These are phyloP conservation scores for Phycomyces nitens DNA, from an alignment of 192 early-diverging fungal genomes.

Conservation along the genomic window DNA sequence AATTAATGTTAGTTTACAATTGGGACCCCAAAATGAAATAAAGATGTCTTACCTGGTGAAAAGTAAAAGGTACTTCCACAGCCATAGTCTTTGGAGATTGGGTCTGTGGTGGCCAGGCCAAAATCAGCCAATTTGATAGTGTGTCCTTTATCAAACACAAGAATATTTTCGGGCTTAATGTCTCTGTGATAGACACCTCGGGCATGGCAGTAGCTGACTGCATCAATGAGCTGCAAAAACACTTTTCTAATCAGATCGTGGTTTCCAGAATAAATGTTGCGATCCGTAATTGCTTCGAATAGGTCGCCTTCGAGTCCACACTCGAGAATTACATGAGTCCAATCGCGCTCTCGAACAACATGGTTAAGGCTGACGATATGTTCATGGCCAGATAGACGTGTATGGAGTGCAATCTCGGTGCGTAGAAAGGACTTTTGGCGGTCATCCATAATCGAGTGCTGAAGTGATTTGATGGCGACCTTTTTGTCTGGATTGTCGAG, in stretches of 20 bases:
- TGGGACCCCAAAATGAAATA: too few relatives aligned
- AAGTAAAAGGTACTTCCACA: constrained; percentile 74
- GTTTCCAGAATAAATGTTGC: constrained; percentile 67
- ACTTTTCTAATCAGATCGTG: constrained; percentile 77
- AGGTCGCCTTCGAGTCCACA: constrained; percentile 90
- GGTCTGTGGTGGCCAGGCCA: constrained; percentile 84
- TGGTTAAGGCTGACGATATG: constrained; percentile 64
- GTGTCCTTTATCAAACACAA: constrained; percentile 53
- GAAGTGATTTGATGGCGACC: constrained; percentile 73
- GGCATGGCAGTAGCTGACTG: constrained; percentile 71
- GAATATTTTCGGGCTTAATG: constrained; percentile 81
- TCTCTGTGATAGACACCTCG: constrained; percentile 87
- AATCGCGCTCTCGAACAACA: constrained; percentile 63
- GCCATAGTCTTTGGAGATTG: constrained; percentile 79
- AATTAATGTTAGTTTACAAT: too few relatives aligned
- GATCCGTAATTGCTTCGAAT: constrained; percentile 88
- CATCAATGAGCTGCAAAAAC: constrained; percentile 82
- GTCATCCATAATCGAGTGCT: constrained; percentile 54
- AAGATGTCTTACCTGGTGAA: constrained; percentile 50
- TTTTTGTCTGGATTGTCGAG: constrained; percentile 46
- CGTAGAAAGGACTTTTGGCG: constrained; percentile 64
- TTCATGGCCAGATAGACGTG: constrained; percentile 61
- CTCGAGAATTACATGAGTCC: constrained; percentile 69
- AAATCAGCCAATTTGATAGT: constrained; percentile 88
- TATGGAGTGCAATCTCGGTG: constrained; percentile 63